Base-by-base conservation (phyloP, 768 basidiomycete genomes). In the Ramaria rubella region DNA sequence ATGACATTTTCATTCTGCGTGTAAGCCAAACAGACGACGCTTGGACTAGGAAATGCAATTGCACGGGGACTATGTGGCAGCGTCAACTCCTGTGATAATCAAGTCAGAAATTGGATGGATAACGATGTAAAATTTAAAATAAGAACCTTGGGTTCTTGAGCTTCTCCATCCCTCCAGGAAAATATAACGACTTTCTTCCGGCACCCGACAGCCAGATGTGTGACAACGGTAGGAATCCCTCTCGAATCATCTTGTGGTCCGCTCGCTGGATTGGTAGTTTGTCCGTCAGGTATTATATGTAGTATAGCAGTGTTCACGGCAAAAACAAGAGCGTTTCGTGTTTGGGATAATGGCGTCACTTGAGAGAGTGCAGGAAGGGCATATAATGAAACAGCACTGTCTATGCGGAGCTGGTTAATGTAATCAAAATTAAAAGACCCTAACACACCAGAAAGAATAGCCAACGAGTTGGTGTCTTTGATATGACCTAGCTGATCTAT, bases 31-130 rank as follows among this genome's bases (percentile, higher is more conserved):
- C 87, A 86, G 8, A 80, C 75, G 1, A 74, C 75, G 24, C 82
- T 76, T 5, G 78, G 63, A 58, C 82, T 74, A 49, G 91, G 69
- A 67, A 97, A 94, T 2, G 84, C 75, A 49, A 96, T 84, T 0
- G 80, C 76, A 38, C 96, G 81, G n/a, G 96, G 86, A 8, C 94
- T 93, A 67, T 98, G 95, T 12, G 94, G 89, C 3, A 97, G 75
- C 0, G 75, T 64, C 3, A 83, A 73, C 79, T 98, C 95, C 89
- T 94, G 58, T 15, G 21, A 21, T 45, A n/a, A 19, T 56, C 49
- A 36, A 51, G 19, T 49, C 49, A 55, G 11, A 55, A 55, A 58
- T 58, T 30, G 21, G 43, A 14, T 46, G 24, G 46, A 17, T 31
- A 56, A 43, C 8, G 33, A 40, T 26, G 21, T 44, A 12, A 30